Conservation (phyloP, 1,284 basidiomycete species). For the Ustilago nuda region DNA sequence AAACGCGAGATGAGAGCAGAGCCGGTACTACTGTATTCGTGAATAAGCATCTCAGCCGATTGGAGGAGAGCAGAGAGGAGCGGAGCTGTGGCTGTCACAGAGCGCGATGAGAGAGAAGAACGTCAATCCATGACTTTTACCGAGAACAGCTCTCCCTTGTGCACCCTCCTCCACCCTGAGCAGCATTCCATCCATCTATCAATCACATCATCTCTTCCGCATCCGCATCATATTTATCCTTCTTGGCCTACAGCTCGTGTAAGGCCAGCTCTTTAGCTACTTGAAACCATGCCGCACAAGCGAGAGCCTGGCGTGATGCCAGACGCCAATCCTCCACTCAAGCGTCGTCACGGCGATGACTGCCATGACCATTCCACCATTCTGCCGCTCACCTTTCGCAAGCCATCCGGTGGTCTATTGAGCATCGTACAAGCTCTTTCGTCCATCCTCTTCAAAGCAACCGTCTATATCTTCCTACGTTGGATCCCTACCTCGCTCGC, state of each 20-base stretch:
- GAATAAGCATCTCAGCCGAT: not conserved
- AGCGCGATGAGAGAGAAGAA: not conserved
- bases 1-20: not conserved
- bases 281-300: slow-evolving; percentile 29
- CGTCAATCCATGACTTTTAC: slow-evolving; percentile 4
- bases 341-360: slow-evolving; percentile 6
- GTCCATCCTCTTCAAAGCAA: slow-evolving; percentile 58
- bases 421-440: slow-evolving; percentile 45
- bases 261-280: not conserved
- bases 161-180: slow-evolving; percentile 1
- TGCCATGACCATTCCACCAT: not conserved
- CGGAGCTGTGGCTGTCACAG: not conserved
- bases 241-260: not conserved
- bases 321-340: slow-evolving; percentile 18
- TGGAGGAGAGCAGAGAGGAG: not conserved
- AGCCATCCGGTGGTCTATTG: slow-evolving; percentile 41
- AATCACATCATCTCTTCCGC: not conserved
- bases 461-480: slow-evolving; percentile 60
- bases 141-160: slow-evolving; percentile 6
- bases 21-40: not conserved
- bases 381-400: slow-evolving; percentile 26
- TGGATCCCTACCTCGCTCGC: slow-evolving; percentile 58
- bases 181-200: not conserved
- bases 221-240: not conserved
- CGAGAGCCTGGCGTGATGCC: slow-evolving; percentile 44